Evolutionary conservation across 2,329 filamentous ascomycete species (phyloP).

Genomic region (Colletotrichum plurivorum): DNA sequence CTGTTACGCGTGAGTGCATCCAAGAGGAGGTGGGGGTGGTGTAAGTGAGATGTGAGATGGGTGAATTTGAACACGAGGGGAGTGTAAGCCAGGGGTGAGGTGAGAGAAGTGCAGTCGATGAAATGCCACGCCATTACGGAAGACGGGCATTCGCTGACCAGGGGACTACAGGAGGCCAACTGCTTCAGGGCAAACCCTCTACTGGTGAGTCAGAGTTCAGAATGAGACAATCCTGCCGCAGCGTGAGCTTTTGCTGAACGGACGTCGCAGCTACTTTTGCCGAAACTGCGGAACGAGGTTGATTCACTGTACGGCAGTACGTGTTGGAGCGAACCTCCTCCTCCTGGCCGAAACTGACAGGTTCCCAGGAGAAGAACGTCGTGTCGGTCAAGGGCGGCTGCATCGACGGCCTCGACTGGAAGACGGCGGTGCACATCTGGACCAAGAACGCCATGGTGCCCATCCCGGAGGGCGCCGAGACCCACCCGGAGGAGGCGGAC

Average conservation of each 20-base stretch:
- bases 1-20: conserved; percentile 68
- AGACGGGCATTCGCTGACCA: conserved; percentile 26
- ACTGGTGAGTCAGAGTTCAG: conserved; percentile 61
- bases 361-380: conserved; percentile 66
- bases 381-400: conserved; percentile 78
- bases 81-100: neutral
- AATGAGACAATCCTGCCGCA: neutral
- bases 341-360: neutral
- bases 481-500: conserved; percentile 67
- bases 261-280: conserved; percentile 71
- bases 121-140: neutral
- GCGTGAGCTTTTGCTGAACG: neutral
- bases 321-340: conserved; percentile 40
- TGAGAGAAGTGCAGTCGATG: conserved; percentile 5
- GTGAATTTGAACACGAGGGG: neutral
- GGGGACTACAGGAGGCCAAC: conserved; percentile 66
- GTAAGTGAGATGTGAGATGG: neutral
- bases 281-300: conserved; percentile 75
- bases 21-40: neutral
- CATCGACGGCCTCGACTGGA: conserved; percentile 74
- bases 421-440: conserved; percentile 75
- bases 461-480: conserved; percentile 75
- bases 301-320: conserved; percentile 72
- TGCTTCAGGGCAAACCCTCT: conserved; percentile 67
- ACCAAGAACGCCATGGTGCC: conserved; percentile 77